These are phyloP conservation scores for Mycena sp. DNA, from an alignment of 1,284 basidiomycete species.

Conservation along the genomic window DNA sequence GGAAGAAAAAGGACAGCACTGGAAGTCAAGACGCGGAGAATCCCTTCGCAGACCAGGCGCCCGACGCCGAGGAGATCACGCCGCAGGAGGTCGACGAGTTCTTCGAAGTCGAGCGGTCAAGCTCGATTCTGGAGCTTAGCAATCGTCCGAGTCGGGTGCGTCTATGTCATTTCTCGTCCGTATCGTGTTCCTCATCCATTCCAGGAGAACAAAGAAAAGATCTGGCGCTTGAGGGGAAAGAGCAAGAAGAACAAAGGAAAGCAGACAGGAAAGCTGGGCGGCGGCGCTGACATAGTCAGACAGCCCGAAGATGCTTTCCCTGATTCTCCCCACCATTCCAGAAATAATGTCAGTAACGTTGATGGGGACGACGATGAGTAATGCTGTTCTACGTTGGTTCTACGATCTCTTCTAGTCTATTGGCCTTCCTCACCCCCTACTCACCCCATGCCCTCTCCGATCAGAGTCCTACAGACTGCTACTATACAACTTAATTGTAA, in stretches of 20 bases:
- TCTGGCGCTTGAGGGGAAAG: conserved; percentile 30
- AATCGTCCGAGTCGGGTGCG: conserved; percentile 28
- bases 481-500: no score
- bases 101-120: conserved; percentile 34
- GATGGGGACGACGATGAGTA: conserved; percentile 12
- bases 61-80: conserved; percentile 26
- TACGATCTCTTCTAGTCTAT: background rate
- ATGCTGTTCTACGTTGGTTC: background rate
- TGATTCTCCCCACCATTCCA: conserved; percentile 29
- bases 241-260: conserved; percentile 32
- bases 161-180: conserved; percentile 15
- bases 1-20: conserved; percentile 21
- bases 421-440: background rate
- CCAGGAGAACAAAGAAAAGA: conserved; percentile 21
- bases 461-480: no score
- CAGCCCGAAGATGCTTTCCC: conserved; percentile 32
- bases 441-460: conserved; percentile 59
- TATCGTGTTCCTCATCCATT: background rate
- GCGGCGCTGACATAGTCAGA: conserved; percentile 32
- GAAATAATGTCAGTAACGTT: conserved; percentile 14
- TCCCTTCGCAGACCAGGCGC: conserved; percentile 31
- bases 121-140: conserved; percentile 28
- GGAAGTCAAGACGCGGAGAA: conserved; percentile 19
- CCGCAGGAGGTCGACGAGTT: conserved; percentile 35
- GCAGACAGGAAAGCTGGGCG: conserved; percentile 24